Percentiles rank a stretch among this genome's conserved stretches.
phyloP scores from a whole-genome alignment of 495 filamentous ascomycete genomes.

The Parachaetomium inaequale region DNA sequence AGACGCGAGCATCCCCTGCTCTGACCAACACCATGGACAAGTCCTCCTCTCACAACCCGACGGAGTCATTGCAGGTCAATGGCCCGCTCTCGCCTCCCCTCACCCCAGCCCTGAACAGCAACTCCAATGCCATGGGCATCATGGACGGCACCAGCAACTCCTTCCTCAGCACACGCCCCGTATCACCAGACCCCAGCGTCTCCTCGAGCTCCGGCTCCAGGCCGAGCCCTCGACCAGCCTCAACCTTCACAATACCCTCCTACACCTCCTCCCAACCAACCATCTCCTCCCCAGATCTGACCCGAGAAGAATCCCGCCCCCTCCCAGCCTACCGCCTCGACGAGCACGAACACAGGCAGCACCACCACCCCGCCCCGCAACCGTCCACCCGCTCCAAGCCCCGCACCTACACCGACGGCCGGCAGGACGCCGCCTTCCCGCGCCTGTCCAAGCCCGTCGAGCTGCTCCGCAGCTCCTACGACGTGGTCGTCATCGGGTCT shows the following conservation, averaged over 20 bases:
- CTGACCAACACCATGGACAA: constrained; percentile 11
- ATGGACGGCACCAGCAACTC: background rate
- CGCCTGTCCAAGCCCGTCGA: constrained; percentile 55
- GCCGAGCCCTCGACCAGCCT: background rate
- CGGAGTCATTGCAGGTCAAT: constrained; percentile 19
- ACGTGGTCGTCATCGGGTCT: constrained; percentile 63
- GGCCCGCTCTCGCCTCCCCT: constrained; percentile 29
- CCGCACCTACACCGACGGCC: constrained; percentile 43
- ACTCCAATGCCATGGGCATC: constrained; percentile 16
- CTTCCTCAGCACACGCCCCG: constrained; percentile 8
- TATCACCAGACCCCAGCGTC: constrained; percentile 14
- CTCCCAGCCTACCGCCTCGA: constrained; percentile 21
- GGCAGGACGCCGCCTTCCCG: constrained; percentile 40
- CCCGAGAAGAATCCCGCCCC: constrained; percentile 8
- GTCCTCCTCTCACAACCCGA: background rate
- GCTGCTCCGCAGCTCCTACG: constrained; percentile 55
- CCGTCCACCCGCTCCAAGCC: background rate
- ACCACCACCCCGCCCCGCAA: constrained; percentile 2
- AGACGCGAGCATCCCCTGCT: background rate
- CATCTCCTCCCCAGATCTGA: background rate
- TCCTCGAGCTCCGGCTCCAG: constrained; percentile 2
- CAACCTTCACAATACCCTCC: constrained; percentile 11
- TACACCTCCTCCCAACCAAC: background rate
- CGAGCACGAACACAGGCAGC: constrained; percentile 24
- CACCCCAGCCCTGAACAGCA: constrained; percentile 22